Evolutionary conservation across 331 rosid genomes (phyloP), one percentile per base, ranked within the genome.

Genomic region (Saraca asoca): DNA sequence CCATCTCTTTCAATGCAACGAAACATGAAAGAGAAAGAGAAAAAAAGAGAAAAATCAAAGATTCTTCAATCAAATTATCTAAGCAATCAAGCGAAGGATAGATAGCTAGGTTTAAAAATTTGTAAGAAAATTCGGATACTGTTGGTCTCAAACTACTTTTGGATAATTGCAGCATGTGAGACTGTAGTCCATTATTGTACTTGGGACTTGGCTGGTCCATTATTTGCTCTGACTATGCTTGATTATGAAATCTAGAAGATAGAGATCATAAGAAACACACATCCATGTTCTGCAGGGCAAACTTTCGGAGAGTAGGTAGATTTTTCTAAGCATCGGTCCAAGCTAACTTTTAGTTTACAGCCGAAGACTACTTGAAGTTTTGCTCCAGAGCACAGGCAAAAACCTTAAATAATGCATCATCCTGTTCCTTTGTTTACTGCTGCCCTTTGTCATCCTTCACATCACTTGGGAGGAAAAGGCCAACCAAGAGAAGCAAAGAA

Each of bases 51-150:
- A n/a, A n/a, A n/a, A n/a, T n/a, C n/a, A n/a, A 38, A 3, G 31
- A 24, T 3, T 24, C 31, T 24, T 24, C 31, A 24, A 24, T 24
- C 31, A 1, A 66, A 72, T 72, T 78, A 72, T 10, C 59, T 45
- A 71, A 54, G 65, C 74, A 59, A 69, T 69, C 11, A 69, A 33
- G 85, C 8, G 53, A 35, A 70, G 71, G 72, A 24, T 24, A 76
- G 79, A 60, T 51, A n/a, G 35, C 14, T 64, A 55, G 60, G 68
- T 75, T 80, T 70, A 48, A 66, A 48, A 31, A 75, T 76, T 24
- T 51, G 34, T 3, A 58, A 65, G 76, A 76, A 80, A 76, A 74
- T 72, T 69, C 24, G 37, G 76, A 80, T 67, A 14, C 60, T 59
- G 76, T 52, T 63, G 46, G 41, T 3, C 79, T 58, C 71, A 54